Base-by-base conservation (phyloP, 305 asterid species). In the Fraxinus velutina region DNA sequence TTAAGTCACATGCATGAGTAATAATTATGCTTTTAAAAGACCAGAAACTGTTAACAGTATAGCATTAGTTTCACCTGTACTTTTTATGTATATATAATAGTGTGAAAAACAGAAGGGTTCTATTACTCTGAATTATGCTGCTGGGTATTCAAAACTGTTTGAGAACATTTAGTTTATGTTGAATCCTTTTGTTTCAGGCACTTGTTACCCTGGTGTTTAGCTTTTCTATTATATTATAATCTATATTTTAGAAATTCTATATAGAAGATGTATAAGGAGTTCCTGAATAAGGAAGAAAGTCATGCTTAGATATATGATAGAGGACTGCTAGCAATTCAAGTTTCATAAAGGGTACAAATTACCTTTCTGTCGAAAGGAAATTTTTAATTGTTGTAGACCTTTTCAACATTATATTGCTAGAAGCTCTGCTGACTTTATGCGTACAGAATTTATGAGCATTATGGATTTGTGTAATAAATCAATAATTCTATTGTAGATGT, bases 1-100 rank as follows among this genome's bases (percentile, higher is more conserved):
- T 29, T 68, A 1, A 4, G 10, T 68, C 21, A 29, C 37, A 0
- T 9, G 21, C 19, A 68, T 68, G 74, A 29, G 39, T 72, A 79
- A 82, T 37, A 79, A 80, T 13, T 79, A n/a, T 80, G 30, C 50
- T 60, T 52, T 79, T 57, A 30, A 74, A 42, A 39, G 73, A 70
- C 64, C 30, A 64, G 76, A 50, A 70, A 22, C 75, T 78, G 79
- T 66, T 17, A 52, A 80, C 50, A 62, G 76, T 79, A 15, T 73
- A 50, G 37, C 42, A 32, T 52, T 22, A 17, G 78, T 79, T 72
- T 44, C 76, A 60, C 68, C 78, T 84, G 82, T 13, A 17, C 4
- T 32, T 50, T 81, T 15, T 62, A 57, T 55, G 5, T 15, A 57
- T 17, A 19, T 19, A 21, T 22, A 6, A 21, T 62, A 21, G 32